phyloP scores from a whole-genome alignment of 2,329 filamentous ascomycete species.

The Aspergillus carbonarius region DNA sequence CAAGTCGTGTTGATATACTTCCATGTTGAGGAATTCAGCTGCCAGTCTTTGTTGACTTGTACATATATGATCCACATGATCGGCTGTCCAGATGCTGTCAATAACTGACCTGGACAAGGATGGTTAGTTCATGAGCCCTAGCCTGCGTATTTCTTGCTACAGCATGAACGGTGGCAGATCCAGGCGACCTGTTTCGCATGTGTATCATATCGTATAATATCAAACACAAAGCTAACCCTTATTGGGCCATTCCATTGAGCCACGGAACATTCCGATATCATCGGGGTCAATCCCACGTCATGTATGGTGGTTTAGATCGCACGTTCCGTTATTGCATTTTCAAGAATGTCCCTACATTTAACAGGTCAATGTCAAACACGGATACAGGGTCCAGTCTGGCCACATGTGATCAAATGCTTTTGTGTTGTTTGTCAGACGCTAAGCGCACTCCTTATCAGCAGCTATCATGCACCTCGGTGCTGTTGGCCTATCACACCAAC shows the following conservation, averaged over 20 bases:
- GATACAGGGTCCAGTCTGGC: too few relatives aligned
- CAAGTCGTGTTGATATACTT: too few relatives aligned
- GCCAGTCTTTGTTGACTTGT: too few relatives aligned
- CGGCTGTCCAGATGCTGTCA: too few relatives aligned
- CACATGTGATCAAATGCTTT: neutral
- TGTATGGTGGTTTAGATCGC: neutral
- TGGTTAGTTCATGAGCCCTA: too few relatives aligned
- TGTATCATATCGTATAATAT: too few relatives aligned
- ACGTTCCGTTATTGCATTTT: neutral
- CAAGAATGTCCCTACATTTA: neutral
- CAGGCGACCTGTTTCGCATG: neutral
- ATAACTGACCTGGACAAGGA: too few relatives aligned
- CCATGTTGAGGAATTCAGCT: too few relatives aligned
- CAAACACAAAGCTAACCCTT: too few relatives aligned
- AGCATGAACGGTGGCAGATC: neutral
- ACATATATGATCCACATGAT: too few relatives aligned
- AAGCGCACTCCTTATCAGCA: neutral
- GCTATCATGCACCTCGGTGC: neutral
- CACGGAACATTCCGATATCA: neutral
- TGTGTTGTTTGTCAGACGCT: neutral
- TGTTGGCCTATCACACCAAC: neutral
- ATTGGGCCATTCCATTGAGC: neutral
- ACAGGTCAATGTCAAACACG: neutral
- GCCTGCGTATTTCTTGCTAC: too few relatives aligned
- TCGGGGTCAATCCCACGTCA: too few relatives aligned